Percentiles rank a stretch among this genome's conserved stretches.
phyloP scores from a whole-genome alignment of 2,329 filamentous ascomycete species.

The Aureobasidium subglaciale region DNA sequence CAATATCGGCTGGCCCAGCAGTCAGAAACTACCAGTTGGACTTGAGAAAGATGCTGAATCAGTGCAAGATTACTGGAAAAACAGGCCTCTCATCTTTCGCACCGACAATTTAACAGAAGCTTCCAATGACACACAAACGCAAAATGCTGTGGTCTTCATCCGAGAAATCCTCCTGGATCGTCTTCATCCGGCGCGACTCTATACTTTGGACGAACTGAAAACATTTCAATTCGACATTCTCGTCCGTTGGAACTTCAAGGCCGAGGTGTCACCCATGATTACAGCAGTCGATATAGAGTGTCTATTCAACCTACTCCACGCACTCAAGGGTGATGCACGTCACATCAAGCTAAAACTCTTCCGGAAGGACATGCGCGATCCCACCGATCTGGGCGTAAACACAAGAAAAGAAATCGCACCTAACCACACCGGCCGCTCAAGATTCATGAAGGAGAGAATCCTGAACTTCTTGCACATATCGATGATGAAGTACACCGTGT shows the following conservation, averaged over 20 bases:
- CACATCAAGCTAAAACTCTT: background rate
- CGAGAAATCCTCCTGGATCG: background rate
- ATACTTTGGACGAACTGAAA: background rate
- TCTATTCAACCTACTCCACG: background rate
- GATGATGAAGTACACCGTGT: background rate
- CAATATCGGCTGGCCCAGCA: too few relatives aligned
- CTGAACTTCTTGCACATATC: background rate
- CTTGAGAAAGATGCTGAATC: background rate
- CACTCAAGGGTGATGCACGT: background rate
- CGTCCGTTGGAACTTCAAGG: background rate
- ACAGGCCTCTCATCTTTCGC: background rate
- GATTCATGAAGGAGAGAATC: background rate
- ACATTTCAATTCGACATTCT: background rate
- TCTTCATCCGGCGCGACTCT: background rate
- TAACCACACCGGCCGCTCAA: background rate
- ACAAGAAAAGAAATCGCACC: background rate
- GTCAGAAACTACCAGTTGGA: too few relatives aligned
- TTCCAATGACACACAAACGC: background rate
- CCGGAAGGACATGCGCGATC: background rate
- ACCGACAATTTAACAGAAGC: background rate
- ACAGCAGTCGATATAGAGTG: background rate
- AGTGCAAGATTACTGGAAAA: background rate
- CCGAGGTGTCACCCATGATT: background rate
- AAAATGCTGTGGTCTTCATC: background rate
- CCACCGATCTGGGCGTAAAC: background rate